Evolutionary conservation across 768 basidiomycete species (phyloP), one percentile per base, ranked within the genome.

Genomic region (Lenzites betulinus): DNA sequence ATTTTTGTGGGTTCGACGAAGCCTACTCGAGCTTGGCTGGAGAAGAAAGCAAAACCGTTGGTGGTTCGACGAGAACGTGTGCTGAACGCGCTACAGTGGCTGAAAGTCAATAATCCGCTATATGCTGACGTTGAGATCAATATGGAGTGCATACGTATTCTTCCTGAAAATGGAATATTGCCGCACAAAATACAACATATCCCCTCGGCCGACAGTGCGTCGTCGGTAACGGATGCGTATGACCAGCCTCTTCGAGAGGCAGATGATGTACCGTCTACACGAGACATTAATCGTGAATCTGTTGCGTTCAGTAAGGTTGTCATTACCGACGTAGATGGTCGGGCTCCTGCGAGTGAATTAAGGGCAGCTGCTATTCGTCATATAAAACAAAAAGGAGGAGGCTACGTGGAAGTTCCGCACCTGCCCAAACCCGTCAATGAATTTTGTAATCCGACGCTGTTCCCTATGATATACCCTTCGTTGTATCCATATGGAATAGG

Each of bases 401-500:
- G 23, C 2, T 72, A 64, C 55, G 41, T 78, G 20, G 43, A 73
- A 46, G 60, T 77, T 38, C 68, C 68, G 4, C 78, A 77, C 64
- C 72, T 61, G n/a, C 55, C 68, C 16, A 16, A 26, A 4, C 73
- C 75, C 7, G 69, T 69, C 0, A 75, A 75, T 64, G 75, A 78
- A 51, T 78, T 76, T 64, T 61, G 61, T 33, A 77, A 79, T 60
- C 73, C 73, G 1, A 7, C 43, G 8, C 42, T 80, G n/a, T 76
- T 81, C 46, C 77, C 78, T 1, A 70, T 67, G 59, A 72, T 78
- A 18, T 80, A 76, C 65, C 78, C 79, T 2, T 76, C 77, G 0
- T 53, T 82, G 0, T 80, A 74, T 67, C 79, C 79, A 0, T 80
- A 73, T 65, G 77, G 80, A 0, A 60, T 74, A 22, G 78, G 80